phyloP scores from a whole-genome alignment of 768 basidiomycete species.

The Daedaleopsis nitida region DNA sequence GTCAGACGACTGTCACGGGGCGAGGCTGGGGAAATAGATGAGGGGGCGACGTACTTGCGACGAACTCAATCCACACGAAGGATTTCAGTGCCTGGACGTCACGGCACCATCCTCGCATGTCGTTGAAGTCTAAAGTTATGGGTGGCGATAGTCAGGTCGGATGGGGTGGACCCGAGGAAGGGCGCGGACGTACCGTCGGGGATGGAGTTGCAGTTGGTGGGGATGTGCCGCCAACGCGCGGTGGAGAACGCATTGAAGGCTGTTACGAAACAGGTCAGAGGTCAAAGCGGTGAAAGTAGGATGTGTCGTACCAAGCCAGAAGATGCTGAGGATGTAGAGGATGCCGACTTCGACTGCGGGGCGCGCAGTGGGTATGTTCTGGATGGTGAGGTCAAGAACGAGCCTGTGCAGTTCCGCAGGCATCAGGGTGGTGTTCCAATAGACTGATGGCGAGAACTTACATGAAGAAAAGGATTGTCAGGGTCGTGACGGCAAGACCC shows the following conservation, averaged over 20 bases:
- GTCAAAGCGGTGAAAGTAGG: background rate
- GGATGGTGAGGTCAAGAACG: conserved; percentile 42
- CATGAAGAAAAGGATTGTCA: conserved; percentile 46
- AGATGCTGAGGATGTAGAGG: conserved; percentile 46
- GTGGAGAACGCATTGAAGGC: conserved; percentile 65
- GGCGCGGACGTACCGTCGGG: conserved; percentile 42
- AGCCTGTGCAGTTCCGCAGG: conserved; percentile 35
- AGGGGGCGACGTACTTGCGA: conserved; percentile 44
- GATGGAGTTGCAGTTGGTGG: conserved; percentile 50
- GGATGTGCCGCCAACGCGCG: conserved; percentile 52
- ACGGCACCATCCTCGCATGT: conserved; percentile 53
- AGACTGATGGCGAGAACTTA: conserved; percentile 29
- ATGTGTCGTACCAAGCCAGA: conserved; percentile 51
- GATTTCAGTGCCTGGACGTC: conserved; percentile 56
- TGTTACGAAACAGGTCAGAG: conserved; percentile 20
- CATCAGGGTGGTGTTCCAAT: background rate
- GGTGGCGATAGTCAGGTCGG: background rate
- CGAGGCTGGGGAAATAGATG: background rate
- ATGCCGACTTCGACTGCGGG: conserved; percentile 51
- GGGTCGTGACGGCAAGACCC: conserved; percentile 54
- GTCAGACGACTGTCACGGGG: background rate
- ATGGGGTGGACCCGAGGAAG: background rate
- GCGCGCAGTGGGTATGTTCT: conserved; percentile 46
- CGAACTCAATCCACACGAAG: conserved; percentile 61
- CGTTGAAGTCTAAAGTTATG: conserved; percentile 38